phyloP scores from a whole-genome alignment of 169 alveolate genomes.

The Blepharisma undulans region DNA sequence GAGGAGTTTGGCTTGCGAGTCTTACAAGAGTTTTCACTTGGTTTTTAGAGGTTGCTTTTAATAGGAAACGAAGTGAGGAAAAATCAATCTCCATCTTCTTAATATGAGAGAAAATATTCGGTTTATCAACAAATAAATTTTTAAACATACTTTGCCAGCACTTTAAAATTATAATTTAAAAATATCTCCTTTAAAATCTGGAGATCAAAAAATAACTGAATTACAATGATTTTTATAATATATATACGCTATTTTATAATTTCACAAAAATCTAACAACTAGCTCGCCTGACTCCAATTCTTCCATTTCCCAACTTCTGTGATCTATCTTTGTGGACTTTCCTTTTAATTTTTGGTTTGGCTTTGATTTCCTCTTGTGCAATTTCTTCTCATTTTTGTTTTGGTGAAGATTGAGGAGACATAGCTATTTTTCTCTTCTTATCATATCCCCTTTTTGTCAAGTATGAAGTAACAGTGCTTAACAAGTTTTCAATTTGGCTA shows the following conservation, averaged over 20 bases:
- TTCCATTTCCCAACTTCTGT: background rate
- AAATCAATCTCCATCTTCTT: constrained; percentile 33
- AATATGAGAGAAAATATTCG: background rate
- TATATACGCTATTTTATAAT: background rate
- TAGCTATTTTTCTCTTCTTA: background rate
- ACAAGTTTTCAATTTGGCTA: background rate
- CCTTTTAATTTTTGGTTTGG: background rate
- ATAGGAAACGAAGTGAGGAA: background rate
- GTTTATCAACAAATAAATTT: background rate
- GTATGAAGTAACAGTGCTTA: background rate
- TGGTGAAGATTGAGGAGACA: background rate
- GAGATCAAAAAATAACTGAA: too few relatives aligned
- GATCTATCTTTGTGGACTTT: background rate
- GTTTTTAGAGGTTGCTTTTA: background rate
- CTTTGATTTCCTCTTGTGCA: background rate
- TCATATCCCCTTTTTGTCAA: background rate
- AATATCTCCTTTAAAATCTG: too few relatives aligned
- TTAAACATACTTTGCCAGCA: too few relatives aligned
- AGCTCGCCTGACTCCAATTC: background rate
- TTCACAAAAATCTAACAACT: background rate
- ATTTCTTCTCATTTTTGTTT: background rate
- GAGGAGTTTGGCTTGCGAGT: constrained; percentile 8
- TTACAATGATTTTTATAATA: background rate
- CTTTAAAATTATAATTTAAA: too few relatives aligned
- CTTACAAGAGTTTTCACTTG: constrained; percentile 35